Evolutionary conservation across 108 stramenopile species (phyloP), one percentile per base, ranked within the genome.

Genomic region (Conticribra weissflogii): DNA sequence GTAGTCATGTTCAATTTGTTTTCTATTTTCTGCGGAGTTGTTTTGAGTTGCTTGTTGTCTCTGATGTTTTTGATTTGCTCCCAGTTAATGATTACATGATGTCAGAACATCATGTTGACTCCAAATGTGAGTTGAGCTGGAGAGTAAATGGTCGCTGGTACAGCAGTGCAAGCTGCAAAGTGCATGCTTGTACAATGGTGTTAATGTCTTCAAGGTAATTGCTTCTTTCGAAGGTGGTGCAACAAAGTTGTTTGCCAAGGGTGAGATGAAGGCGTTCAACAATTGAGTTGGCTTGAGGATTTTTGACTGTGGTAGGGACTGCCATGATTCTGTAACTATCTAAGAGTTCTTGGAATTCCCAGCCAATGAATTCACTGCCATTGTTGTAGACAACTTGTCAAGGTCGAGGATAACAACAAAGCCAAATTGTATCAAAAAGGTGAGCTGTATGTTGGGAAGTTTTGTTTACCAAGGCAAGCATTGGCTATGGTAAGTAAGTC

Each of bases 301-400:
- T 86, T 30, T 71, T 70, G 1, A 64, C 57, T 5, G 81, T 80
- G 0, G 72, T 83, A 1, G 59, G 76, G 64, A 49, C 60, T 34
- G 14, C 17, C 0, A 49, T 54, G 50, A 83, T 83, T 27, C 58
- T 54, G 56, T 76, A 69, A 1, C 54, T 47, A n/a, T 19, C 18
- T 0, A 83, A 47, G 18, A 74, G 16, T 29, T 58, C 46, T 30
- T 79, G 77, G n/a, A 86, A 86, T 83, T 71, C 8, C n/a, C 36
- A 3, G 72, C 84, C 29, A 74, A 74, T 56, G 82, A 78, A 55
- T 82, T 61, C n/a, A n/a, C n/a, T n/a, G n/a, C n/a, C n/a, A n/a
- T n/a, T n/a, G n/a, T n/a, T n/a, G n/a, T n/a, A n/a, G 0, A 67
- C 46, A 44, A 48, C 44, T 24, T 59, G 18, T 58, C 19, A n/a